phyloP scores from a whole-genome alignment of 768 basidiomycete genomes.

The Russula compacta region DNA sequence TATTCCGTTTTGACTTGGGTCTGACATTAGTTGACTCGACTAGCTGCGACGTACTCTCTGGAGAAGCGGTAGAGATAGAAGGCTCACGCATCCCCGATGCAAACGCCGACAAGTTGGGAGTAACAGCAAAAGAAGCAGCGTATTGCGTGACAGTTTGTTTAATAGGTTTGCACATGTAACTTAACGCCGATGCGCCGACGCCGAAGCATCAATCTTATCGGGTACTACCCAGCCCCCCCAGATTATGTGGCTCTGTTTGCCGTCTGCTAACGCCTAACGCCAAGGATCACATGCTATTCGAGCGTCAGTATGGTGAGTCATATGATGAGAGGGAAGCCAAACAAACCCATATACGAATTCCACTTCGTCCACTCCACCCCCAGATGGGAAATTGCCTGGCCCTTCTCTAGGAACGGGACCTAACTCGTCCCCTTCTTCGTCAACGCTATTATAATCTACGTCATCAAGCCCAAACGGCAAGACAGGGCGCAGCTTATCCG shows the following conservation, averaged over 20 bases:
- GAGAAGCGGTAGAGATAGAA: conserved; percentile 10
- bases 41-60: conserved; percentile 1
- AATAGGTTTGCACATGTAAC: not conserved
- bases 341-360: conserved; percentile 82
- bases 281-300: conserved; percentile 9
- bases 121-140: not conserved
- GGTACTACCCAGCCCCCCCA: not conserved
- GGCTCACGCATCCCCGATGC: conserved; percentile 10
- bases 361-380: conserved; percentile 82
- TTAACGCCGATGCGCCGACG: not conserved
- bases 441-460: conserved; percentile 48
- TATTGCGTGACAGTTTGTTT: not conserved
- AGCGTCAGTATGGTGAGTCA: not conserved
- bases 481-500: conserved; percentile 70
- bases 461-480: conserved; percentile 70
- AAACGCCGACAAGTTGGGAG: not conserved
- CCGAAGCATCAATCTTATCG: not conserved
- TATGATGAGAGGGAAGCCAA: not conserved
- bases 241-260: not conserved
- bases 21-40: not conserved
- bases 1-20: conserved; percentile 19
- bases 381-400: conserved; percentile 62
- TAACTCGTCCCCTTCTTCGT: conserved; percentile 62
- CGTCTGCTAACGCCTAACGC: not conserved
- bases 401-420: conserved; percentile 72